Percentiles rank a stretch among this genome's conserved stretches.
phyloP scores from a whole-genome alignment of 768 basidiomycete genomes.

The Tricholoma sp. region DNA sequence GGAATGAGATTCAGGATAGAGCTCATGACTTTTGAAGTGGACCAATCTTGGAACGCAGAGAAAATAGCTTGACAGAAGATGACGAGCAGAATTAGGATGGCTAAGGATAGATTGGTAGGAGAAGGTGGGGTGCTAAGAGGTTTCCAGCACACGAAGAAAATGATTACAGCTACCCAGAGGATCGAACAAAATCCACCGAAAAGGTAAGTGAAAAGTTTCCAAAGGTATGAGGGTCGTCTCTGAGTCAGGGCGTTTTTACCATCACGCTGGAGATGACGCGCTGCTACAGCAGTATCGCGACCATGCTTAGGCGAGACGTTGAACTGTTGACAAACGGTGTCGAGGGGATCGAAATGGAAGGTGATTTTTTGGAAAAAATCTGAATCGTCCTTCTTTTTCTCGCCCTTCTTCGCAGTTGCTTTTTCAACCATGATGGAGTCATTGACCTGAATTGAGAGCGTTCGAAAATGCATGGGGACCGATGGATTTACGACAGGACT shows the following conservation, averaged over 20 bases:
- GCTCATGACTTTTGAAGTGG: constrained; percentile 14
- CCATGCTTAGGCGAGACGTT: constrained; percentile 7
- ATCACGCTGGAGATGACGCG: constrained; percentile 14
- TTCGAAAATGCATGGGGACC: constrained; percentile 15
- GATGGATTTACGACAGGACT: constrained; percentile 3
- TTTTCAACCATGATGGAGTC: constrained; percentile 8
- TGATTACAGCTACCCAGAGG: constrained; percentile 15
- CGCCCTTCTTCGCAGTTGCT: constrained; percentile 7
- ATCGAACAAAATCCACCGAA: constrained; percentile 17
- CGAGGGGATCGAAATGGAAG: constrained; percentile 8
- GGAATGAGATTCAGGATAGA: constrained; percentile 17
- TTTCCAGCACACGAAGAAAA: constrained; percentile 16
- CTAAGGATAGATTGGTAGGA: constrained; percentile 14
- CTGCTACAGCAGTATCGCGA: constrained; percentile 8
- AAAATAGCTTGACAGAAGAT: constrained; percentile 12
- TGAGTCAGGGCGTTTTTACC: constrained; percentile 14
- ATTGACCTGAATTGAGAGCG: constrained; percentile 16
- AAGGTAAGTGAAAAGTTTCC: constrained; percentile 13
- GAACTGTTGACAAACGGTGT: constrained; percentile 10
- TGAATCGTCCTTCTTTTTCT: constrained; percentile 1
- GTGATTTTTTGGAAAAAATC: constrained; percentile 13
- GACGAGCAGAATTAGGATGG: constrained; percentile 11
- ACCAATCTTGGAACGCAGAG: constrained; percentile 14
- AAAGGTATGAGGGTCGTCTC: constrained; percentile 12
- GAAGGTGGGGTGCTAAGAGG: constrained; percentile 10